phyloP scores from a whole-genome alignment of 1,284 basidiomycete species.

The Xerocomus nothofagi region DNA sequence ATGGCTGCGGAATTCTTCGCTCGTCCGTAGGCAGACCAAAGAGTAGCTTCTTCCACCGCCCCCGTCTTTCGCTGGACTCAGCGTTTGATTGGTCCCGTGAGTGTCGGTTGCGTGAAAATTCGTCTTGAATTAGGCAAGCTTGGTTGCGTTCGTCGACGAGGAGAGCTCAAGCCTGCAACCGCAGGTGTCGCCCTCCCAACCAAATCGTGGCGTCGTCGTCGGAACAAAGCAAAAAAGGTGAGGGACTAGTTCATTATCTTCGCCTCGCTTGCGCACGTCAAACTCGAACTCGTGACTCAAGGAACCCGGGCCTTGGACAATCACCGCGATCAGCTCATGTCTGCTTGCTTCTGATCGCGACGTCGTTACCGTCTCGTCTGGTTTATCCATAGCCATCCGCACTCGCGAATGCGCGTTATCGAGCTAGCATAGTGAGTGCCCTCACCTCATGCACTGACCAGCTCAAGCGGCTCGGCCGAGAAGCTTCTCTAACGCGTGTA shows the following conservation, averaged over 20 bases:
- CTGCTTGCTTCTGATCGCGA: slow-evolving; percentile 8
- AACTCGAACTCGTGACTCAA: slow-evolving; percentile 8
- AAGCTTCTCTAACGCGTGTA: slow-evolving; percentile 34
- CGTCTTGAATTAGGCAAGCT: slow-evolving; percentile 15
- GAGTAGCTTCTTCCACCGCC: neutral
- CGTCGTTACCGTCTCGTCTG: neutral
- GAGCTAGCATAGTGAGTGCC: slow-evolving; percentile 4
- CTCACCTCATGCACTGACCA: neutral
- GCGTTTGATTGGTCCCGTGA: slow-evolving; percentile 5
- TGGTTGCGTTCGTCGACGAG: no score
- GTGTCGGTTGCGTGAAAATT: slow-evolving; percentile 10
- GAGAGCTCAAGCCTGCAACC: slow-evolving; percentile 4
- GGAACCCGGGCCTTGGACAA: slow-evolving; percentile 4
- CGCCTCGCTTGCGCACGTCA: neutral
- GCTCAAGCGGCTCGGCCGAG: slow-evolving; percentile 2
- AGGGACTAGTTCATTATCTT: neutral
- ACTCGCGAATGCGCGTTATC: slow-evolving; percentile 9
- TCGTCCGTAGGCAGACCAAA: neutral
- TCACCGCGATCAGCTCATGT: slow-evolving; percentile 21
- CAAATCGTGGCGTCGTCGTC: neutral
- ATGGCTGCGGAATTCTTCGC: neutral
- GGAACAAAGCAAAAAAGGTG: neutral
- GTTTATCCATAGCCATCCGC: slow-evolving; percentile 13
- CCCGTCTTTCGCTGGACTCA: no score
- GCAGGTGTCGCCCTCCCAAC: neutral